Evolutionary conservation across 73 alveolate species (phyloP).

Genomic region (Tetrahymena borealis): DNA sequence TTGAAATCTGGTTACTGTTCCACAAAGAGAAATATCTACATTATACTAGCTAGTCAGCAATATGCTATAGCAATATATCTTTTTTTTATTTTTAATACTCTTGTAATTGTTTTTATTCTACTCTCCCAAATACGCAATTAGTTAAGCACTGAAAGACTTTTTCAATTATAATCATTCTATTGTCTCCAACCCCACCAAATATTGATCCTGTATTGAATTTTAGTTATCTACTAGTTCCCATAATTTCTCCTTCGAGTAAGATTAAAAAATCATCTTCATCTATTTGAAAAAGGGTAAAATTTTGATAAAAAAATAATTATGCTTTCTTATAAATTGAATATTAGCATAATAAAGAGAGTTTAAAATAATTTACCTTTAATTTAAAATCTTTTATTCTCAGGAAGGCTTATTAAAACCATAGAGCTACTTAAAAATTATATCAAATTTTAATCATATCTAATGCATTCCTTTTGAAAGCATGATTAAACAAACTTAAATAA

Average conservation of each 20-base stretch:
- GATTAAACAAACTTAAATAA: not conserved
- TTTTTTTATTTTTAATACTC: too few species aligned
- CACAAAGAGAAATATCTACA: not conserved
- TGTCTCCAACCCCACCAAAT: not conserved
- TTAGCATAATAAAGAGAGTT: too few species aligned
- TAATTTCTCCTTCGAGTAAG: not conserved
- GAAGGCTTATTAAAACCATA: not conserved
- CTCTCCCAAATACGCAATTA: not conserved
- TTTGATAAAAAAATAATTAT: not conserved
- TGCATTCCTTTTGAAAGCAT: not conserved
- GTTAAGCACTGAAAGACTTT: not conserved
- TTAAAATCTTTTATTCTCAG: not conserved
- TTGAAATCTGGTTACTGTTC: not conserved
- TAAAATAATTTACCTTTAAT: not conserved
- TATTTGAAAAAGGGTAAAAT: too few species aligned
- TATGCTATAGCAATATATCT: not conserved
- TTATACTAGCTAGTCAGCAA: not conserved
- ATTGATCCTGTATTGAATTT: not conserved
- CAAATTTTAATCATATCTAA: not conserved
- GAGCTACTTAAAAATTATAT: not conserved
- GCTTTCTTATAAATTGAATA: not conserved
- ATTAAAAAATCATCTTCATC: not conserved
- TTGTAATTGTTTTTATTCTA: not conserved
- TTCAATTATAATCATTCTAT: not conserved
- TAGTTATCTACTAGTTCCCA: not conserved